Evolutionary conservation across 2,329 filamentous ascomycete genomes (phyloP).

Genomic region (Botryotinia globosa): DNA sequence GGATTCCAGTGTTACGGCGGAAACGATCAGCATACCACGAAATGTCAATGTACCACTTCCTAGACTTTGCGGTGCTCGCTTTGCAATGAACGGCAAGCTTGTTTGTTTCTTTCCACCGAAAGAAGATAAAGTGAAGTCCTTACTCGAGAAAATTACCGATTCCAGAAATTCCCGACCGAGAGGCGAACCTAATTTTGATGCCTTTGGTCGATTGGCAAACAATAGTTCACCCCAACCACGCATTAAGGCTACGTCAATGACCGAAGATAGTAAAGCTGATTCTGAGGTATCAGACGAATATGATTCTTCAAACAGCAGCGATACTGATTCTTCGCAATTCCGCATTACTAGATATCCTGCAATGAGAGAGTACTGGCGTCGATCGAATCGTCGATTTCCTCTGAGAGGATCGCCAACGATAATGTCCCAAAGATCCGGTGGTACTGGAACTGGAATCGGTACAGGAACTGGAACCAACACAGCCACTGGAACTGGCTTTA

Average conservation of each 20-base stretch:
- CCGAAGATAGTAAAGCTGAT: constrained; percentile 40
- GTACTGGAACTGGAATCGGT: constrained; percentile 26
- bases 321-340: constrained; percentile 39
- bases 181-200: constrained; percentile 57
- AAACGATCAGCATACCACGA: constrained; percentile 50
- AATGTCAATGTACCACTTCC: constrained; percentile 54
- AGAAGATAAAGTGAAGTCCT: constrained; percentile 52
- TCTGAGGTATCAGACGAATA: constrained; percentile 41
- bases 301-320: constrained; percentile 36
- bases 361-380: constrained; percentile 35
- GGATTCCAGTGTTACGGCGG: constrained; percentile 51
- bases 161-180: constrained; percentile 48
- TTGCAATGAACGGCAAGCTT: constrained; percentile 60
- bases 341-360: constrained; percentile 33
- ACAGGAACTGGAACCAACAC: constrained; percentile 56
- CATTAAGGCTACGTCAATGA: constrained; percentile 38
- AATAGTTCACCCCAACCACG: constrained; percentile 47
- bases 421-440: constrained; percentile 36
- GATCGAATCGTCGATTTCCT: constrained; percentile 30
- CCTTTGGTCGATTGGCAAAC: constrained; percentile 58
- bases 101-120: constrained; percentile 69
- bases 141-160: constrained; percentile 47
- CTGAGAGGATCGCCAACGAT: constrained; percentile 36
- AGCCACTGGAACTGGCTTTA: constrained; percentile 44
- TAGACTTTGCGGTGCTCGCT: constrained; percentile 58